Conservation (phyloP, 495 filamentous ascomycete genomes). For the Podospora pseudopauciseta region DNA sequence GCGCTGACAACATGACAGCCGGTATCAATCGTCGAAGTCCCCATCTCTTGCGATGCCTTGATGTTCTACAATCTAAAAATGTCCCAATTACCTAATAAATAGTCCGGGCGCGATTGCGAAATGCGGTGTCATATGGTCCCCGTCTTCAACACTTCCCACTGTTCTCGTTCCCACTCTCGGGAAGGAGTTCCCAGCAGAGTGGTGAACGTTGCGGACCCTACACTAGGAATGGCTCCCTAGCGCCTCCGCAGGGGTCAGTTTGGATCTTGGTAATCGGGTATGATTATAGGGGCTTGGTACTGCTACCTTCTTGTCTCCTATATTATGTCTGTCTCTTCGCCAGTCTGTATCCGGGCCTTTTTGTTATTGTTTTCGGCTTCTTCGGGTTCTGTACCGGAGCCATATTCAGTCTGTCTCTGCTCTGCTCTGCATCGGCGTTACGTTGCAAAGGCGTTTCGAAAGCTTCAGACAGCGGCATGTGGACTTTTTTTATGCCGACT, state of each 20-base stretch:
- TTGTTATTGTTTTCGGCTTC: neutral
- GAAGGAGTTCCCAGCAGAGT: constrained; percentile 2
- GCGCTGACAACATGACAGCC: too few relatives aligned
- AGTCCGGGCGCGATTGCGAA: neutral
- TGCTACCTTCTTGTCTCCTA: neutral
- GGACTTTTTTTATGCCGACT: neutral
- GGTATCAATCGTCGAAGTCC: too few relatives aligned
- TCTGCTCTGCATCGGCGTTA: neutral
- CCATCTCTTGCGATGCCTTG: neutral
- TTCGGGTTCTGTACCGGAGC: neutral
- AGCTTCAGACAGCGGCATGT: neutral
- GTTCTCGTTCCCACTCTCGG: neutral
- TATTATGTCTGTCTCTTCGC: neutral
- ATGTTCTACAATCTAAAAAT: neutral
- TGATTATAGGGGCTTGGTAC: neutral
- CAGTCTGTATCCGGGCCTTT: neutral
- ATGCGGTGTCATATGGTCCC: neutral
- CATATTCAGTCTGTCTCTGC: neutral
- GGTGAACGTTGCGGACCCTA: neutral
- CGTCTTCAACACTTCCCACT: neutral
- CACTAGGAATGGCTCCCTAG: neutral
- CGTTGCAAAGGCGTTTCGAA: constrained; percentile 8
- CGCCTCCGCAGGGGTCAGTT: neutral
- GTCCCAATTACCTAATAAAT: neutral
- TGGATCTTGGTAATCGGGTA: neutral